A percentile compares a stretch with the other conserved stretches of the same genome.
These are phyloP conservation scores for Globisporangium radiosum DNA, from an alignment of 352 stramenopile species.

Conservation along the genomic window DNA sequence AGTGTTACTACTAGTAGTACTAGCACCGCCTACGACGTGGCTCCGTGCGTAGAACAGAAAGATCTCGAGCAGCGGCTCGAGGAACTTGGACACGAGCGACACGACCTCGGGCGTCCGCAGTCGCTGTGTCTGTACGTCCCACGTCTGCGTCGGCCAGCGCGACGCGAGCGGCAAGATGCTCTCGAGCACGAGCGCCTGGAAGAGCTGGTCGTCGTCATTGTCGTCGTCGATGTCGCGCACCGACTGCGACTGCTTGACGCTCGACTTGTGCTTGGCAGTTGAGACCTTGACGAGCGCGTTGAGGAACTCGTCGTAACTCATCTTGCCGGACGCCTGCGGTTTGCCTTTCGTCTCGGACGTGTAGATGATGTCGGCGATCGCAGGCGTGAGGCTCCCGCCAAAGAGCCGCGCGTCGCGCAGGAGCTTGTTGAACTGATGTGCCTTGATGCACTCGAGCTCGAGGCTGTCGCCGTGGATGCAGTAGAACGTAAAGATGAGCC, in stretches of 20 bases:
- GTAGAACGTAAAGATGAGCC: conserved; percentile 78
- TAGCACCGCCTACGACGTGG: conserved; percentile 25
- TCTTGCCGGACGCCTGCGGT: conserved; percentile 43
- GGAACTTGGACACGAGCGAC: conserved; percentile 57
- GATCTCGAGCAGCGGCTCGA: conserved; percentile 59
- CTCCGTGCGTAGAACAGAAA: conserved; percentile 76
- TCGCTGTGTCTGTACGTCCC: conserved; percentile 40
- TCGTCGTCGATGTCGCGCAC: conserved; percentile 18
- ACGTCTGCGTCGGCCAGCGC: conserved; percentile 46
- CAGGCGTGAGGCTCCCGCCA: conserved; percentile 38
- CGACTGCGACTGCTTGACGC: conserved; percentile 17
- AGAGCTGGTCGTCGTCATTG: conserved; percentile 42
- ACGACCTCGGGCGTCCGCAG: conserved; percentile 46
- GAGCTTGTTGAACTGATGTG: conserved; percentile 70
- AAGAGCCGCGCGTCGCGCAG: conserved; percentile 58
- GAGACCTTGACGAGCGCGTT: conserved; percentile 74
- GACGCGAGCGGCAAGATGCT: conserved; percentile 51
- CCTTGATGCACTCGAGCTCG: conserved; percentile 61
- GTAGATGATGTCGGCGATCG: conserved; percentile 77
- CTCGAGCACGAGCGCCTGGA: conserved; percentile 51
- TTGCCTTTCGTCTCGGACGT: conserved; percentile 73
- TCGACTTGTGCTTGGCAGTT: conserved; percentile 20
- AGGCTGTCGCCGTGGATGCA: conserved; percentile 71
- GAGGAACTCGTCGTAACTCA: conserved; percentile 76
- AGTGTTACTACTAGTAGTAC: too few species aligned